Base-by-base conservation (phyloP, 1,284 basidiomycete species). In the Trichosporon sp. region DNA sequence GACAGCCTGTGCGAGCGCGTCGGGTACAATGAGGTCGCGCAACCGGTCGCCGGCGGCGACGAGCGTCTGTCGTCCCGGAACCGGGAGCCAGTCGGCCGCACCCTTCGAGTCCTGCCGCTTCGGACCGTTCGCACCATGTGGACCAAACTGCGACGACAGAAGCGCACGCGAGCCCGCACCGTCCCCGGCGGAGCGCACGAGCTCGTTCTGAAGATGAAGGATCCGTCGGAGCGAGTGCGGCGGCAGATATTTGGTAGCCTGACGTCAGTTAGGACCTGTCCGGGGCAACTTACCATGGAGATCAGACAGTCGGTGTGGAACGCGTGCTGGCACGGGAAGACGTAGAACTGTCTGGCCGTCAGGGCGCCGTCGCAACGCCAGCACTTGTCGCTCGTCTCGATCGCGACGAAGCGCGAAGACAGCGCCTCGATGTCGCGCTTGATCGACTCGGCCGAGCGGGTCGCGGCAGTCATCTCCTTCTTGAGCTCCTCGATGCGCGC, bases 301-400 rank as follows among this genome's bases (percentile, higher is more conserved):
- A 98, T 94, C 66, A 97, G 85, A 83, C 95, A 98, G 81, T 98
- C 94, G 8, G 92, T 93, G 83, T 97, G 95, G 88, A 97, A 97
- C 11, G 90, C 89, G 79, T 98, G 95, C 76, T 95, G 92, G 83
- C 97, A 99, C 11, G 95, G 95, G 85, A 99, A 99, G 62, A 97
- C 92, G 83, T 99, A 99, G 81, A 98, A 98, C 79, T 97, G 95
- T 69, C 97, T 86, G 31, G 89, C 90, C 64, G 97, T 84, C 66
- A 99, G 85, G 44, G 89, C 85, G 70, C 88, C 86, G 13, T 87
- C 87, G 83, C 97, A 99, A 51, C 88, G 86, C 27, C 90, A 90
- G 78, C 97, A 99, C 74, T 89, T 88, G 76, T 98, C 95, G 70
- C 88, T 89, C 21, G 90, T 88, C 75, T 97, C 93, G 69, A 99